Conservation (phyloP, 2,329 filamentous ascomycete species). For the Phialophora chinensis region DNA sequence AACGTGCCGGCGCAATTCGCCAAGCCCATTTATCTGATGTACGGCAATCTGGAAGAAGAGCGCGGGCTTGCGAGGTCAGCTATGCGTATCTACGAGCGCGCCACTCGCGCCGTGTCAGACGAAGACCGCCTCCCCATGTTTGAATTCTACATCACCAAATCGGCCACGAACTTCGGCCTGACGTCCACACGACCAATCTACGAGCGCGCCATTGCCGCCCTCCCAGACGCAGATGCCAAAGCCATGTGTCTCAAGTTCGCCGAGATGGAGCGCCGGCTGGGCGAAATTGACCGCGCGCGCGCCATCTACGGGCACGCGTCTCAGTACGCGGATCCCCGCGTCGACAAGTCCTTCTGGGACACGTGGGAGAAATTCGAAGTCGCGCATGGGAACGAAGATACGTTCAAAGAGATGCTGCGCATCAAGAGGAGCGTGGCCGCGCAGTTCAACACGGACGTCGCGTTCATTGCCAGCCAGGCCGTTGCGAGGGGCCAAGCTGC, state of each 20-base stretch:
- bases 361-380: constrained; percentile 99
- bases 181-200: constrained; percentile 95
- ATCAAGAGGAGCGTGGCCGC: constrained; percentile 97
- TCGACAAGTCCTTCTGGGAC: constrained; percentile 87
- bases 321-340: constrained; percentile 95
- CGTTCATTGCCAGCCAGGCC: constrained; percentile 96
- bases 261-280: constrained; percentile 89
- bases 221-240: constrained; percentile 90
- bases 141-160: constrained; percentile 99
- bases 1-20: constrained; percentile 94
- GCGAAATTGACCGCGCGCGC: constrained; percentile 91
- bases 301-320: constrained; percentile 96
- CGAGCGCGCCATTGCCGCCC: constrained; percentile 89
- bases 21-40: constrained; percentile 96
- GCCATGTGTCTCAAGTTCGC: constrained; percentile 99
- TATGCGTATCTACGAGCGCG: constrained; percentile 98
- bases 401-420: constrained; percentile 98
- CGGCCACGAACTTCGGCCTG: constrained; percentile 94
- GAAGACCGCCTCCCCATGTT: constrained; percentile 98
- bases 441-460: constrained; percentile 98
- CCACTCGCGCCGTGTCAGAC: constrained; percentile 90
- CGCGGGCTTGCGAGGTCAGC: constrained; percentile 91
- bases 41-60: constrained; percentile 95
- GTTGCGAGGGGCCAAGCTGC: constrained; percentile 75
- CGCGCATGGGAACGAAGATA: constrained; percentile 97